phyloP scores from a whole-genome alignment of 345 rosid genomes.

The Bretschneidera sinensis region DNA sequence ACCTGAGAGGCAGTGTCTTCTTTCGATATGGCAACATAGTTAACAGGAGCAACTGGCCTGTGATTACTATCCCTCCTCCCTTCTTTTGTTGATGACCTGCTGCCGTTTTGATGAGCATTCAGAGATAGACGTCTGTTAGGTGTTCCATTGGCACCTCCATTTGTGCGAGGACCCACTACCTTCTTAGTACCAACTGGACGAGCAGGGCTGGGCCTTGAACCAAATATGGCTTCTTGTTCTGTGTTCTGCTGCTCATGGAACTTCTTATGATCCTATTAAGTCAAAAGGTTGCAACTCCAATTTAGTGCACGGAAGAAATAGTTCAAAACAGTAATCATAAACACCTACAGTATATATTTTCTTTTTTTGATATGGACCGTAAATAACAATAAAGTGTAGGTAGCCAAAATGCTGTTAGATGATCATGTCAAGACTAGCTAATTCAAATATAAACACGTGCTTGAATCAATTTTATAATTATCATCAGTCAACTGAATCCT shows the following conservation, averaged over 20 bases:
- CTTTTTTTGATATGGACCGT: no score
- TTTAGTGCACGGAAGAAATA: background rate
- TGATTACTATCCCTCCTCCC: slow-evolving; percentile 67
- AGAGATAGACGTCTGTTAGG: slow-evolving; percentile 78
- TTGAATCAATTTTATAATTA: background rate
- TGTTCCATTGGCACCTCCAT: slow-evolving; percentile 73
- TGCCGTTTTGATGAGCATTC: slow-evolving; percentile 73
- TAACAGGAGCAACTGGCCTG: slow-evolving; percentile 59
- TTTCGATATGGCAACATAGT: slow-evolving; percentile 60
- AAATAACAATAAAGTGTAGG: no score
- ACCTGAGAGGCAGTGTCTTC: slow-evolving; percentile 66
- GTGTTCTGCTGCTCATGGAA: slow-evolving; percentile 69
- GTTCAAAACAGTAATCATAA: no score
- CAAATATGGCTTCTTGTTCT: slow-evolving; percentile 65
- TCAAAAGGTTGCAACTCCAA: background rate
- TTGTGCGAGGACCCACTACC: slow-evolving; percentile 68
- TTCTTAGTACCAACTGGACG: slow-evolving; percentile 62
- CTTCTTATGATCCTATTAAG: slow-evolving; percentile 74
- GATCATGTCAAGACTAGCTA: background rate
- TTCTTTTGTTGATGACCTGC: slow-evolving; percentile 56
- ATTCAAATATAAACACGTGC: background rate
- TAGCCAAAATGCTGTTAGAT: background rate
- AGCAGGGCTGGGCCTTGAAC: slow-evolving; percentile 81
- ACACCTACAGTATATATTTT: no score
- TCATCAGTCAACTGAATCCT: slow-evolving; percentile 20